Evolutionary conservation across 1,139 yeast genomes (phyloP).

Genomic region (Sugiyamaella paludigena): DNA sequence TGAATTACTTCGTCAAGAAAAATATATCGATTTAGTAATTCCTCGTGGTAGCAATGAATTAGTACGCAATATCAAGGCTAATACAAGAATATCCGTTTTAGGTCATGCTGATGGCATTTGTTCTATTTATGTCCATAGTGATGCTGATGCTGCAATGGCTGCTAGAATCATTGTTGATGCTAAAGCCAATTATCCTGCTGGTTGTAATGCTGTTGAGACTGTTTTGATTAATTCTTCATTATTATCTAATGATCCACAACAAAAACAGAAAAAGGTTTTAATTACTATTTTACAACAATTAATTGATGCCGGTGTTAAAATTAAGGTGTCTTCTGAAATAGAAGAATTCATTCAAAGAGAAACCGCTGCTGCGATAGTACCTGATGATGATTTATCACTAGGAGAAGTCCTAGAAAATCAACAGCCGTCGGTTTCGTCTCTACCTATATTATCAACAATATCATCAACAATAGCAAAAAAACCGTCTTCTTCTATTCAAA

Average conservation of each 20-base stretch:
- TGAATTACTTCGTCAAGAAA: conserved; percentile 78
- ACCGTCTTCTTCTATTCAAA: conserved; percentile 24
- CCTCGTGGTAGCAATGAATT: conserved; percentile 95
- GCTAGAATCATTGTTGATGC: conserved; percentile 73
- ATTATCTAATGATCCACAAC: conserved; percentile 33
- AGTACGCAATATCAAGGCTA: conserved; percentile 77
- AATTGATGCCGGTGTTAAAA: conserved; percentile 62
- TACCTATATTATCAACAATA: no score
- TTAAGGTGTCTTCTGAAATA: conserved; percentile 63
- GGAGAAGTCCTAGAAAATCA: no score
- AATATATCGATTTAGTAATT: conserved; percentile 88
- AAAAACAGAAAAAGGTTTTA: conserved; percentile 39
- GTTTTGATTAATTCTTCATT: conserved; percentile 62
- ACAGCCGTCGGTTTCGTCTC: no score
- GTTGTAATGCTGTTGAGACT: conserved; percentile 95
- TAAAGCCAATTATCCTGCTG: conserved; percentile 96
- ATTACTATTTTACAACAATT: conserved; percentile 49
- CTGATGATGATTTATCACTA: no score
- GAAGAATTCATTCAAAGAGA: conserved; percentile 27
- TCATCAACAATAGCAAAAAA: not conserved
- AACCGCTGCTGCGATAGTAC: no score
- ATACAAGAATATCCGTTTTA: conserved; percentile 91
- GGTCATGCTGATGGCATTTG: conserved; percentile 99
- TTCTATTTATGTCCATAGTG: conserved; percentile 74
- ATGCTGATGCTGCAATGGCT: conserved; percentile 76